Conservation (phyloP, 805 yeast species). For the Starmerella apicola region DNA sequence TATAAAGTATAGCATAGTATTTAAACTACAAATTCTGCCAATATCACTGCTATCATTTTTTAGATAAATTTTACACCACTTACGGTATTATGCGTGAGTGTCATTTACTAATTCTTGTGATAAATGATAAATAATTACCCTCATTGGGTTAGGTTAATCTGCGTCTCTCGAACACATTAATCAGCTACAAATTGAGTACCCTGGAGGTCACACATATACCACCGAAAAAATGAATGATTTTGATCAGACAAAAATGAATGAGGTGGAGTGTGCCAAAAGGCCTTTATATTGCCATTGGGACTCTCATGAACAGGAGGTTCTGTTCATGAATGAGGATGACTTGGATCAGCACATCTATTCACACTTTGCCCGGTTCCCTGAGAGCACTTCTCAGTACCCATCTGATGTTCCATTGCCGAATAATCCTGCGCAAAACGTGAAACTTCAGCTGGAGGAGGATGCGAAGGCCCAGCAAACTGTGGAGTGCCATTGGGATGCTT, state of each 20-base stretch:
- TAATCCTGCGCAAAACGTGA: background rate
- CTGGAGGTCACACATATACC: slow-evolving; percentile 2
- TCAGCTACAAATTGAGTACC: slow-evolving; percentile 6
- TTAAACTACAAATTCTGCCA: too few relatives aligned
- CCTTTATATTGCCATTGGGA: slow-evolving; percentile 29
- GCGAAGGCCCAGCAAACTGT: slow-evolving; percentile 7
- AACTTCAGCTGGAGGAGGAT: background rate
- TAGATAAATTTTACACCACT: too few relatives aligned
- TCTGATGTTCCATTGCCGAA: background rate
- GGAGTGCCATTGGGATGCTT: slow-evolving; percentile 32
- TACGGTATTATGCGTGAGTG: too few relatives aligned
- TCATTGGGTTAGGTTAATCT: too few relatives aligned
- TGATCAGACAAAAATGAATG: slow-evolving; percentile 6
- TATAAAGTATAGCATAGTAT: too few relatives aligned
- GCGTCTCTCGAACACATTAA: too few relatives aligned
- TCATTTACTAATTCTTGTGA: too few relatives aligned
- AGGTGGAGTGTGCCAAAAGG: slow-evolving; percentile 3
- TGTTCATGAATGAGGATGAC: slow-evolving; percentile 22
- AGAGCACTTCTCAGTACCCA: background rate
- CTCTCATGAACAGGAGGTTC: slow-evolving; percentile 24
- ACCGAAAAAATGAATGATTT: background rate
- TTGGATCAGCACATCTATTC: slow-evolving; percentile 23
- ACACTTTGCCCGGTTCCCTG: slow-evolving; percentile 13
- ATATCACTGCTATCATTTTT: too few relatives aligned
- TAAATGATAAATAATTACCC: too few relatives aligned